Percentiles rank a stretch among this genome's conserved stretches.
These are phyloP conservation scores for Zygosaccharomyces siamensis DNA, from an alignment of 805 yeast species.

Conservation along the genomic window DNA sequence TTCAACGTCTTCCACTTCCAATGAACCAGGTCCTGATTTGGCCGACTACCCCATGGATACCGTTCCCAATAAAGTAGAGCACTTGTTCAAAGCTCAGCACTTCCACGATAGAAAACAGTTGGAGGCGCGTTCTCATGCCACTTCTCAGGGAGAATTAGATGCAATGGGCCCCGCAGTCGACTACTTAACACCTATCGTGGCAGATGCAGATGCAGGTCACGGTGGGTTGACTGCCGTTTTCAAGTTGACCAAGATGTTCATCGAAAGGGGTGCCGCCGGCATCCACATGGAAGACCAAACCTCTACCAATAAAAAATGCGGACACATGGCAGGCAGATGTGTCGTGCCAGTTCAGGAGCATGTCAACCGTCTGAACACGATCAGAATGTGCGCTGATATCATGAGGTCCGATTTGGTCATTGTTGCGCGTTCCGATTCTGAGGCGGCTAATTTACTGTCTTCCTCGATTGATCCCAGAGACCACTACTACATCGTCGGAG, in stretches of 20 bases:
- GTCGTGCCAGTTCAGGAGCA: constrained; percentile 97
- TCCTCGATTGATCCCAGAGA: constrained; percentile 93
- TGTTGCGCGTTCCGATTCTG: constrained; percentile 96
- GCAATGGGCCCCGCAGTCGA: constrained; percentile 70
- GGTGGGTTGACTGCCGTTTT: constrained; percentile 97
- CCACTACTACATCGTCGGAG: constrained; percentile 85
- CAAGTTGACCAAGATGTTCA: constrained; percentile 91
- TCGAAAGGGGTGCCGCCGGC: constrained; percentile 98
- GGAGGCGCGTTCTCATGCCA: constrained; percentile 62
- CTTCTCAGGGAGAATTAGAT: constrained; percentile 58
- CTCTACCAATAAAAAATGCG: constrained; percentile 97
- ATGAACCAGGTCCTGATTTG: constrained; percentile 96
- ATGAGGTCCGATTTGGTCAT: constrained; percentile 79
- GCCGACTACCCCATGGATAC: constrained; percentile 99
- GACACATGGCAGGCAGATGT: constrained; percentile 99
- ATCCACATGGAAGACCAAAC: constrained; percentile 99
- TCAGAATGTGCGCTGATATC: constrained; percentile 92
- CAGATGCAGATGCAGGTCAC: constrained; percentile 98
- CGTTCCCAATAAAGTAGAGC: constrained; percentile 97
- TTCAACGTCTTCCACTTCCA: constrained; percentile 93
- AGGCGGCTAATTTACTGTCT: constrained; percentile 92
- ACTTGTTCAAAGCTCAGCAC: constrained; percentile 90
- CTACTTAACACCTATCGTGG: constrained; percentile 89
- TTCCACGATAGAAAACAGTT: constrained; percentile 97
- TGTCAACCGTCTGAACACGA: constrained; percentile 87